phyloP scores from a whole-genome alignment of 306 rosid species.

The Begonia peltatifolia region DNA sequence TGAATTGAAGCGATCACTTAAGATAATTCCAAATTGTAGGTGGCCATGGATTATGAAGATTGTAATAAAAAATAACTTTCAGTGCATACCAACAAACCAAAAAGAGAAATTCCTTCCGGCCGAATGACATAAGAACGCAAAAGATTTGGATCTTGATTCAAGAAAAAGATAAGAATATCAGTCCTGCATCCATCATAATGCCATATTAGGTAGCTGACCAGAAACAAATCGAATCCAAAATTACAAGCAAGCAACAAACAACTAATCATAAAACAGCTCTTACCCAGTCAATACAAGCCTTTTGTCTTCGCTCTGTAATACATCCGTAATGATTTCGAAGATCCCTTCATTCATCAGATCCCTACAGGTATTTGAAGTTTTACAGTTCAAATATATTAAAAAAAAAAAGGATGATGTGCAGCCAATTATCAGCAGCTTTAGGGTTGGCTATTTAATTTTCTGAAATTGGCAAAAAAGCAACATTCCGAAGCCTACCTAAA shows the following conservation, averaged over 20 bases:
- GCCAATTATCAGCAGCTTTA: too few relatives aligned
- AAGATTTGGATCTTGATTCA: conserved; percentile 95
- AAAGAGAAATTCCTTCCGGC: conserved; percentile 71
- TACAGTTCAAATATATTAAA: background rate
- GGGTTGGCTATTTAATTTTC: too few relatives aligned
- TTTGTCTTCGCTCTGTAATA: conserved; percentile 73
- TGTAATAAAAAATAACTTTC: too few relatives aligned
- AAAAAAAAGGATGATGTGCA: too few relatives aligned
- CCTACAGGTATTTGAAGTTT: conserved; percentile 31
- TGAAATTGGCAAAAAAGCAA: too few relatives aligned
- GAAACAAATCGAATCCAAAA: background rate
- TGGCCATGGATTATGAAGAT: too few relatives aligned
- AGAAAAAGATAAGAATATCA: conserved; percentile 92
- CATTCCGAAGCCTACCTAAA: conserved; percentile 33
- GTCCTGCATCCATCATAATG: conserved; percentile 82
- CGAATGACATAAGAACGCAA: conserved; percentile 81
- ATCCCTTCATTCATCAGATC: conserved; percentile 94
- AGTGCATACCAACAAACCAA: conserved; percentile 60
- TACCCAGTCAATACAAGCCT: conserved; percentile 88
- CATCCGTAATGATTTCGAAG: conserved; percentile 62
- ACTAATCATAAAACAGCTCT: conserved; percentile 2
- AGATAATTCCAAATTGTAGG: too few relatives aligned
- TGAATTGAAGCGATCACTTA: too few relatives aligned
- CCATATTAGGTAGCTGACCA: conserved; percentile 22
- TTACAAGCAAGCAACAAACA: background rate